Percentiles rank a stretch among this genome's conserved stretches.
Evolutionary conservation across 257 asterid species (phyloP).

Genomic region (Solanum appendiculatum): DNA sequence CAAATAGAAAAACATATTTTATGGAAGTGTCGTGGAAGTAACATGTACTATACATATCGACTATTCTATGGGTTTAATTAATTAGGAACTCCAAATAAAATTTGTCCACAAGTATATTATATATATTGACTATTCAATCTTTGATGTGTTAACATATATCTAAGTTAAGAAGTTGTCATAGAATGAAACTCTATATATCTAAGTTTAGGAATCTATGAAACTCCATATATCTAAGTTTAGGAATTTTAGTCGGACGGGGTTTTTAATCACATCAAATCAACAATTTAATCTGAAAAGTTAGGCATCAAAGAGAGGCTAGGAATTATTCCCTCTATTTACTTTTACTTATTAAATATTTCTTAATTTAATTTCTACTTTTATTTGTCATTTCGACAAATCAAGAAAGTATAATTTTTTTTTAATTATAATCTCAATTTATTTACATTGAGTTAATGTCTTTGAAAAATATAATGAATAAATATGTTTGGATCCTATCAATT

Average conservation of each 20-base stretch:
- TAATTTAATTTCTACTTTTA: too few relatives aligned
- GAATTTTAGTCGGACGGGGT: not conserved
- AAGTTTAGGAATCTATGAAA: not conserved
- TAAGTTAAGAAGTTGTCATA: not conserved
- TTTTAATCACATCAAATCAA: not conserved
- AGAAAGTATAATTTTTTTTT: too few relatives aligned
- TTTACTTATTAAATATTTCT: too few relatives aligned
- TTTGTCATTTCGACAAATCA: too few relatives aligned
- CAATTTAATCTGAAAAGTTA: not conserved
- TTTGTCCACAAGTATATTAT: too few relatives aligned
- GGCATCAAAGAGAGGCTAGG: not conserved
- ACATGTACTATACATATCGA: too few relatives aligned
- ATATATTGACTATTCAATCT: not conserved
- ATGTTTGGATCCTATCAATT: too few relatives aligned
- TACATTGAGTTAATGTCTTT: too few relatives aligned
- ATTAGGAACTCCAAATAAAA: too few relatives aligned
- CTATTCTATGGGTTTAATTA: too few relatives aligned
- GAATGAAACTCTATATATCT: not conserved
- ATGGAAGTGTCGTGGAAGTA: not conserved
- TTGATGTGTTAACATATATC: not conserved
- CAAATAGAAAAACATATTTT: not conserved
- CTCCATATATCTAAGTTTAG: not conserved
- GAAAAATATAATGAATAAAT: too few relatives aligned
- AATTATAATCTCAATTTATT: too few relatives aligned
- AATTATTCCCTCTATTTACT: not conserved